Evolutionary conservation across 176 grass and related monocot genomes (phyloP), one percentile per base, ranked within the genome.

Genomic region (Bolboschoenus planiculmis): DNA sequence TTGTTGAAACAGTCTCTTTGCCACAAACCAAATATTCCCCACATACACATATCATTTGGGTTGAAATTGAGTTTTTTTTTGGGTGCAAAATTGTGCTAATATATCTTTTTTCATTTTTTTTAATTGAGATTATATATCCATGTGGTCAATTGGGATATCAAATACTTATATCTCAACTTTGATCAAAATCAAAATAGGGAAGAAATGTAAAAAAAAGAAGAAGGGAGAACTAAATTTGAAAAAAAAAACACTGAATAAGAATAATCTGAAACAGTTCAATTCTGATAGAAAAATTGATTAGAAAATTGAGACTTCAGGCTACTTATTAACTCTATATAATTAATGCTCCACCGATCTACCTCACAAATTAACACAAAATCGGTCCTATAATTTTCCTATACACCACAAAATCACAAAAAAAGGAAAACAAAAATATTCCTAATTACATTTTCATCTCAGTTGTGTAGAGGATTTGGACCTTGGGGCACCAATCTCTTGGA

Each of bases 401-500:
- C 68, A 74, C 16, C 40, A 74, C 21, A 74, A 74, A 73, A 29
- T 11, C 3, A 37, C 11, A 7, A 15, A n/a, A 8, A 16, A 53
- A 21, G 3, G 37, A 79, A 79, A 56, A 20, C 2, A 21, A 79
- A 55, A 35, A 56, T 21, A 33, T 34, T 43, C 44, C 20, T 55
- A 79, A 56, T 57, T 79, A 79, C 57, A 60, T 34, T 58, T 78
- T 51, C 66, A 62, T 20, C 37, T 94, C 88, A 95, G 59, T 96
- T 92, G 76, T 96, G 93, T 78, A 96, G 90, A 87, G 90, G 93
- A 42, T 96, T 92, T 84, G 93, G 90, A 9, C 93, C 90, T 72
- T 96, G 90, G 44, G 90, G 93, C 51, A 96, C 90, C 84, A 85
- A 0, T 86, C 93, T 91, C 64, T 89, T 96, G 53, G 93, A 93